Conservation (phyloP, 2,329 filamentous ascomycete species). For the Plenodomus tracheiphilus region DNA sequence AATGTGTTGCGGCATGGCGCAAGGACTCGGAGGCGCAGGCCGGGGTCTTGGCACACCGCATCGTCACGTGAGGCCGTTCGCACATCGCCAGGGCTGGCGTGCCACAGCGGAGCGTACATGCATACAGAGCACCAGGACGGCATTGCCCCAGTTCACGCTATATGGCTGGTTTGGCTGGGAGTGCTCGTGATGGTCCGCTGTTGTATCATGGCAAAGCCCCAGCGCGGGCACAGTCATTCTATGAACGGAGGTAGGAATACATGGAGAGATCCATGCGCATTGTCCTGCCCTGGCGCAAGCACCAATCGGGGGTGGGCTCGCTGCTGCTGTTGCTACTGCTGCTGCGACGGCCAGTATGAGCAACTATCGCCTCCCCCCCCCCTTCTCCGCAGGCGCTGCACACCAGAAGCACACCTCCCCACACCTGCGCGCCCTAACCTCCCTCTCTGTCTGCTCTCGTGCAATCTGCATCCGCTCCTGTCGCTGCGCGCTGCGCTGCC, state of each 20-base stretch:
- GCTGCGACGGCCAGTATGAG: conserved; percentile 1
- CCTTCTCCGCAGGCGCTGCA: background rate
- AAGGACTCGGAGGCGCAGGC: conserved; percentile 6
- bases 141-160: no score
- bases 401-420: conserved; percentile 1
- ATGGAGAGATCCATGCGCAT: no score
- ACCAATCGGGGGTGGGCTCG: background rate
- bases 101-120: no score
- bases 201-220: no score
- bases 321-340: background rate
- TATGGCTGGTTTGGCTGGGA: no score
- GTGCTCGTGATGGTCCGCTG: no score
- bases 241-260: no score
- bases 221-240: no score
- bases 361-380: background rate
- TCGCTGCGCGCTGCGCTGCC: background rate
- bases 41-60: conserved; percentile 5
- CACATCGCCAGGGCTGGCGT: no score
- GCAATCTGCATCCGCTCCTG: background rate
- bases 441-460: no score
- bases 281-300: background rate
- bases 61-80: conserved; percentile 3
- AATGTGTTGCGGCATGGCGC: conserved; percentile 10
- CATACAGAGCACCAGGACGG: no score
- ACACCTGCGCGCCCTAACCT: background rate